Evolutionary conservation across 2,329 filamentous ascomycete genomes (phyloP).

Genomic region (Clarireedia monteithiana): DNA sequence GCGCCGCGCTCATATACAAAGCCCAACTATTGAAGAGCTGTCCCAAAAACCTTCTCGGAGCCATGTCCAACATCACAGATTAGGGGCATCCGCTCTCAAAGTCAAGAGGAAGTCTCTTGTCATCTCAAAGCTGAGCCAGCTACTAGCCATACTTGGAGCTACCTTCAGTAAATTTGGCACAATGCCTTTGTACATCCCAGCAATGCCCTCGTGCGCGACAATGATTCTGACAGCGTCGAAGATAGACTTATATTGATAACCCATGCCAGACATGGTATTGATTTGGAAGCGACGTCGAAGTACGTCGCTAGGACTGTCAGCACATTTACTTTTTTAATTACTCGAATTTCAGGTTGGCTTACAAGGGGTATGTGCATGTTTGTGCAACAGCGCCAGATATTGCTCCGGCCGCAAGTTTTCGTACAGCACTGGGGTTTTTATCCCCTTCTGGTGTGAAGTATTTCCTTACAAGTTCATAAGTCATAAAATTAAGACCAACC

Average conservation of each 20-base stretch:
- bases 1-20: conserved; percentile 24
- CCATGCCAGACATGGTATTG: conserved; percentile 98
- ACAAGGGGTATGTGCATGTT: conserved; percentile 98
- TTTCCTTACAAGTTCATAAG: conserved; percentile 81
- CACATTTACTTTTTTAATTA: neutral
- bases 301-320: conserved; percentile 58
- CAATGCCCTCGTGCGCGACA: conserved; percentile 71
- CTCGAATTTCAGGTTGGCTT: conserved; percentile 31
- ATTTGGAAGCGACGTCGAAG: conserved; percentile 92
- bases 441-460: conserved; percentile 84
- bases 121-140: conserved; percentile 95
- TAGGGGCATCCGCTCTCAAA: conserved; percentile 38
- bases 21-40: conserved; percentile 13
- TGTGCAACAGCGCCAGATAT: conserved; percentile 95
- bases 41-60: conserved; percentile 2
- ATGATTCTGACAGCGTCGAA: conserved; percentile 78
- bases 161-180: conserved; percentile 94
- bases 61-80: conserved; percentile 13
- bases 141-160: conserved; percentile 96
- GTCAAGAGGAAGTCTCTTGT: conserved; percentile 77
- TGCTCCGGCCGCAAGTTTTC: conserved; percentile 84
- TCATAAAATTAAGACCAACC: conserved; percentile 98
- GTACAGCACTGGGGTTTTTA: conserved; percentile 66
- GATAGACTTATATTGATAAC: conserved; percentile 87
- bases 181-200: conserved; percentile 91